Evolutionary conservation across 495 filamentous ascomycete genomes (phyloP).

Genomic region (Tuber borchii): DNA sequence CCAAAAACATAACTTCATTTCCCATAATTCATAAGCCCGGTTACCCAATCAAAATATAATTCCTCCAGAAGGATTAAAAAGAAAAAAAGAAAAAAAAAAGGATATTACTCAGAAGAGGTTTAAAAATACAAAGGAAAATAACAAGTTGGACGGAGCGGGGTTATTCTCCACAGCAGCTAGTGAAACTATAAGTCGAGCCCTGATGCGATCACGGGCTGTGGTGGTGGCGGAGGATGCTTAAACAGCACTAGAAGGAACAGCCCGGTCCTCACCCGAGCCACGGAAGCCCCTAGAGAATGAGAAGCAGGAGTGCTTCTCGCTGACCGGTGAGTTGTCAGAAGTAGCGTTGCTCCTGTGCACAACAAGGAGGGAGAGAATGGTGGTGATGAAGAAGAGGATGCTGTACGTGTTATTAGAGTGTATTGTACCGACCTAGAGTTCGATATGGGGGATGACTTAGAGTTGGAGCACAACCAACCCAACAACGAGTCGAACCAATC

Average conservation of each 20-base stretch:
- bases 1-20: background rate
- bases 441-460: constrained; percentile 3
- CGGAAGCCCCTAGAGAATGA: constrained; percentile 10
- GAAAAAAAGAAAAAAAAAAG: background rate
- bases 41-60: background rate
- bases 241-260: constrained; percentile 2
- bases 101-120: background rate
- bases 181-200: background rate
- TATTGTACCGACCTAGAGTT: background rate
- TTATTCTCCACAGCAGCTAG: background rate
- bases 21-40: background rate
- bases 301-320: constrained; percentile 6
- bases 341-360: constrained; percentile 1
- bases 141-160: background rate
- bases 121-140: background rate
- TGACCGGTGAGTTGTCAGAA: background rate
- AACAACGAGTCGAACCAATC: constrained; percentile 19
- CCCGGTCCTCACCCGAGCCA: constrained; percentile 3
- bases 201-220: background rate
- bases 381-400: constrained; percentile 28
- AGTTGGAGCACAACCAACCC: constrained; percentile 18
- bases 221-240: background rate
- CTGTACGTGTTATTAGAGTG: constrained; percentile 3
- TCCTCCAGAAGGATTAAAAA: background rate
- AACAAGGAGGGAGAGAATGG: constrained; percentile 14